A percentile compares a stretch with the other conserved stretches of the same genome.
Evolutionary conservation across 441 rosid genomes (phyloP).

Genomic region (Macaranga tanarius): DNA sequence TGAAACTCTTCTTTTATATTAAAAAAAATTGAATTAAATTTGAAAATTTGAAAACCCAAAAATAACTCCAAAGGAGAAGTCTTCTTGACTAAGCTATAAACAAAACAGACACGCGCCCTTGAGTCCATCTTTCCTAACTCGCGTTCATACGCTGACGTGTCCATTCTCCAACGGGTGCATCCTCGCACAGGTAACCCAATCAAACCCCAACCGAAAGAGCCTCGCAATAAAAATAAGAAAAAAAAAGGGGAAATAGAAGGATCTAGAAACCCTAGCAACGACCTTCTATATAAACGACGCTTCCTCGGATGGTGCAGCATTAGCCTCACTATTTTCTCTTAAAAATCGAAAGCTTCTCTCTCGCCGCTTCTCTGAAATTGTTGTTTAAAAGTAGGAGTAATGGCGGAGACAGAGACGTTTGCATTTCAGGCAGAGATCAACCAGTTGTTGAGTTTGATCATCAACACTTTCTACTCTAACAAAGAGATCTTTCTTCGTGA

Average conservation of each 20-base stretch:
- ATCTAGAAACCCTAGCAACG: constrained; percentile 42
- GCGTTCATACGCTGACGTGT: neutral
- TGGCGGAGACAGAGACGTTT: constrained; percentile 66
- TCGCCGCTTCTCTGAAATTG: too few relatives aligned
- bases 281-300: constrained; percentile 13
- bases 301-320: neutral
- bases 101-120: too few relatives aligned
- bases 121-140: too few relatives aligned
- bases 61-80: too few relatives aligned
- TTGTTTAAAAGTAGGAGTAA: neutral
- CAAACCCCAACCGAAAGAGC: neutral
- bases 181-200: neutral
- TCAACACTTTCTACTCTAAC: constrained; percentile 80
- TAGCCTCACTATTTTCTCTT: too few relatives aligned
- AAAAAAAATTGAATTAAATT: too few relatives aligned
- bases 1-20: too few relatives aligned
- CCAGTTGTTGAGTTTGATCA: constrained; percentile 67
- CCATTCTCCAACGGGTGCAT: neutral
- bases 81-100: too few relatives aligned
- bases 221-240: neutral
- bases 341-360: too few relatives aligned
- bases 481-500: constrained; percentile 88
- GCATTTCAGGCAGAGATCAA: constrained; percentile 87
- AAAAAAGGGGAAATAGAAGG: constrained; percentile 23
- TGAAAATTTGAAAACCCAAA: too few relatives aligned